These are phyloP conservation scores for Diaporthe sp. DNA, from an alignment of 2,329 filamentous ascomycete genomes.

Conservation along the genomic window DNA sequence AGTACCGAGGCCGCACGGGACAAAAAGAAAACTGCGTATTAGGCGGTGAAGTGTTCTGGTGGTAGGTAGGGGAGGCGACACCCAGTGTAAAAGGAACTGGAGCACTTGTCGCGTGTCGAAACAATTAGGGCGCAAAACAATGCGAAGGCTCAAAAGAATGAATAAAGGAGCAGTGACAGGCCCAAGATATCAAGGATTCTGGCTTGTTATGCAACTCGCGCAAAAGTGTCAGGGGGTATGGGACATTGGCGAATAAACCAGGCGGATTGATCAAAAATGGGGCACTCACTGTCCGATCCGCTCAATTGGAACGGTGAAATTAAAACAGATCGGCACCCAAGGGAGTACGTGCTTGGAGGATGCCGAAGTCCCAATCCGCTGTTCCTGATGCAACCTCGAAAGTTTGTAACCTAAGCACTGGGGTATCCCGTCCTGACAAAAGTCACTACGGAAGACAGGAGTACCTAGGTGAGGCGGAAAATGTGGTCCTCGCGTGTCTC, in stretches of 20 bases:
- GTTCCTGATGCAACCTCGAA: slow-evolving; percentile 38
- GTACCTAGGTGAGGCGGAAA: slow-evolving; percentile 19
- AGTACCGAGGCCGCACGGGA: slow-evolving; percentile 27
- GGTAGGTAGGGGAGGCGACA: neutral
- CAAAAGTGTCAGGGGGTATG: slow-evolving; percentile 34
- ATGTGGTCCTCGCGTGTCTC: slow-evolving; percentile 24
- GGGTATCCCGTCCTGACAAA: slow-evolving; percentile 31
- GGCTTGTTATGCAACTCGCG: slow-evolving; percentile 37
- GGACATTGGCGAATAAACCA: slow-evolving; percentile 34
- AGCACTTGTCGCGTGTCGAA: slow-evolving; percentile 28
- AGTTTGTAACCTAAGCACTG: slow-evolving; percentile 18
- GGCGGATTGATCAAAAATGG: slow-evolving; percentile 35
- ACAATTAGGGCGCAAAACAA: slow-evolving; percentile 34
- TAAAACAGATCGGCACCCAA: slow-evolving; percentile 34
- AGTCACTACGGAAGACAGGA: slow-evolving; percentile 7
- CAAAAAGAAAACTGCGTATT: slow-evolving; percentile 12
- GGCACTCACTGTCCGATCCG: slow-evolving; percentile 38
- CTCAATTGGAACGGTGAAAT: slow-evolving; percentile 34
- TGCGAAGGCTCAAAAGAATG: slow-evolving; percentile 30
- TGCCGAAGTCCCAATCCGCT: slow-evolving; percentile 35
- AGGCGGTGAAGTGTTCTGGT: slow-evolving; percentile 1
- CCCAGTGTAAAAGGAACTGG: slow-evolving; percentile 16
- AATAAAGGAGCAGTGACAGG: slow-evolving; percentile 31
- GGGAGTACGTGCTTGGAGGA: slow-evolving; percentile 34
- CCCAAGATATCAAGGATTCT: slow-evolving; percentile 32